Base-by-base conservation (phyloP, 1,284 basidiomycete species). In the Fomitiporia mediterranea region DNA sequence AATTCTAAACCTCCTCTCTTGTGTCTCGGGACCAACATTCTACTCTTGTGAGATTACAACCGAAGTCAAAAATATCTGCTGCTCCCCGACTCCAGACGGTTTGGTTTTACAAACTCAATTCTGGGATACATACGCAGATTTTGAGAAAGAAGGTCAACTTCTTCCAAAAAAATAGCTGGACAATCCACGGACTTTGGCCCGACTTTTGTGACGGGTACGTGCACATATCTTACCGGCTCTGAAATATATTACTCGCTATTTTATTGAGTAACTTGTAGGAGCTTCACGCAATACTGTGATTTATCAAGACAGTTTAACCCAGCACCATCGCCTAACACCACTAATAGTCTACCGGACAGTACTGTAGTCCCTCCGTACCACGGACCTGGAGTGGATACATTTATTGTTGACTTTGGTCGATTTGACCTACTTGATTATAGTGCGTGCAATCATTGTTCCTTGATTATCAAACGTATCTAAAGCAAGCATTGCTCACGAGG, bases 31-130 rank as follows among this genome's bases (percentile, higher is more conserved):
- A 57, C 71, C 74, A 7, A 65, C 70, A 25, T 68, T 74, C 46
- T 84, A 77, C 66, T 85, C 82, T 0, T 86, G 83, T 67, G 82
- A 86, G 67, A 86, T 85, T 65, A 80, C 78, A n/a, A 82, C 82
- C 0, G 65, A 63, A 4, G 77, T 87, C 58, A 62, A 70, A 38
- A 77, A 86, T 62, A 82, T 82, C 7, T 89, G 84, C 63, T 89
- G 85, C 65, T 79, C 80, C 5, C 82, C 82, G 19, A 82, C 75
- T 19, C 82, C 77, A 27, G 84, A 86, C 34, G 86, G 89, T 19
- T 72, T 90, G 7, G 83, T 91, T n/a, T 68, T 90, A 60, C 75
- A 80, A 63, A 84, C 84, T 0, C 84, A 87, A 63, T 85, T 81
- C 66, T 88, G 85, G 84, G 71, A 73, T 59, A 84, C 83, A 15